Evolutionary conservation across 169 alveolate species (phyloP), one percentile per base, ranked within the genome.

Genomic region (Eimeria acervulina): DNA sequence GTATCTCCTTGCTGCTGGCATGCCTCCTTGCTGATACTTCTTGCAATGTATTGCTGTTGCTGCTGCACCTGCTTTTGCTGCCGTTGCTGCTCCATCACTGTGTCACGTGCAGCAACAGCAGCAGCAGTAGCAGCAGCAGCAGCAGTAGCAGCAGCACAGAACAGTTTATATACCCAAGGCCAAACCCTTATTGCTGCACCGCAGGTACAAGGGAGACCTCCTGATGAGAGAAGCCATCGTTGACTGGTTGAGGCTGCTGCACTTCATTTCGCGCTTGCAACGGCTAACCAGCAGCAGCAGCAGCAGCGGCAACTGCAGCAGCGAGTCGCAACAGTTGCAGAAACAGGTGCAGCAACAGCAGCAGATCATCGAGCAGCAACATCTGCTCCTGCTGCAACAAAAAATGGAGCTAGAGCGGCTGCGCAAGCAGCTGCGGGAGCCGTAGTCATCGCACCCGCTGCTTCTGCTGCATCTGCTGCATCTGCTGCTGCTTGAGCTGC

Each of bases 221-320:
- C 66, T 90, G 4, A 74, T 90, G 90, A 31, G 80, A 63, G 95
- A 90, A 55, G 90, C 95, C 10, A 21, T 90, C 31, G 88, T 90
- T 40, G 95, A 90, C 90, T 90, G 95, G 95, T 28, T 90, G 74
- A 72, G 74, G 80, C 66, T 90, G 89, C 84, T 90, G 95, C 95
- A 81, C 13, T 19, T 61, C 28, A 52, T 90, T 44, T 90, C 95
- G 38, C 85, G 47, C 38, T 15, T 55, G 59, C 95, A 90, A 81
- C 90, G 44, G 78, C 55, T 74, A 19, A 31, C 63, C 23, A 28
- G 83, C 85, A 36, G 91, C 74, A n/a, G 74, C 40, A 44, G 66
- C 38, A 78, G 89, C 89, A 6, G 89, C 66, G 2, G 66, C 63
- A 13, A 38, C 63, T 12, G 89, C 68, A 23, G 26, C 17, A 40